phyloP scores from a whole-genome alignment of 139 green algal genomes.

The Pseudopediastrum boryanum region DNA sequence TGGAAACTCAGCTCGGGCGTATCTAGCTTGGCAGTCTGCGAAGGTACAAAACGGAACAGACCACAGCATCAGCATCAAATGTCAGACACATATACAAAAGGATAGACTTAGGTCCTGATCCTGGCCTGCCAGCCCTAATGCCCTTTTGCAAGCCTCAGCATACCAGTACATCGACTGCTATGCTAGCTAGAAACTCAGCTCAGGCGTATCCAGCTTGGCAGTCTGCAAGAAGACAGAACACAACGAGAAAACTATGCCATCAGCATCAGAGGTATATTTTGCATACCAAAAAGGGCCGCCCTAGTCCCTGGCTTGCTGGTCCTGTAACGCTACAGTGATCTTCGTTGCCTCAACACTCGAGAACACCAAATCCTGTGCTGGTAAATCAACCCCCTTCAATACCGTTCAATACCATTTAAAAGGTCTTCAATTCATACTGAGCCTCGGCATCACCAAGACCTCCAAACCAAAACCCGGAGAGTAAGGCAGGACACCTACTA shows the following conservation, averaged over 20 bases:
- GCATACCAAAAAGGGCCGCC: conserved; percentile 24
- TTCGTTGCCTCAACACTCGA: conserved; percentile 65
- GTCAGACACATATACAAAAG: background rate
- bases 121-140: conserved; percentile 44
- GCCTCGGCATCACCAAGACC: too few species aligned
- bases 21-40: background rate
- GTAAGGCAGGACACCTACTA: too few species aligned
- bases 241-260: background rate
- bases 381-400: too few species aligned
- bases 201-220: background rate
- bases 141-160: conserved; percentile 52
- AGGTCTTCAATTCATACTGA: too few species aligned
- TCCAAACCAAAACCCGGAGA: too few species aligned
- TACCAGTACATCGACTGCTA: conserved; percentile 49
- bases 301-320: conserved; percentile 40
- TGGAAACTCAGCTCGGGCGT: conserved; percentile 42
- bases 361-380: conserved; percentile 41
- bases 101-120: conserved; percentile 15
- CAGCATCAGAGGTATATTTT: background rate
- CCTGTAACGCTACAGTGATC: conserved; percentile 38
- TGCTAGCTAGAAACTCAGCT: conserved; percentile 47
- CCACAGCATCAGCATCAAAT: background rate
- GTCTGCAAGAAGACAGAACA: background rate
- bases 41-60: background rate
- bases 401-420: too few species aligned